Conservation (phyloP, 306 rosid species). For the Quillaja saponaria region DNA sequence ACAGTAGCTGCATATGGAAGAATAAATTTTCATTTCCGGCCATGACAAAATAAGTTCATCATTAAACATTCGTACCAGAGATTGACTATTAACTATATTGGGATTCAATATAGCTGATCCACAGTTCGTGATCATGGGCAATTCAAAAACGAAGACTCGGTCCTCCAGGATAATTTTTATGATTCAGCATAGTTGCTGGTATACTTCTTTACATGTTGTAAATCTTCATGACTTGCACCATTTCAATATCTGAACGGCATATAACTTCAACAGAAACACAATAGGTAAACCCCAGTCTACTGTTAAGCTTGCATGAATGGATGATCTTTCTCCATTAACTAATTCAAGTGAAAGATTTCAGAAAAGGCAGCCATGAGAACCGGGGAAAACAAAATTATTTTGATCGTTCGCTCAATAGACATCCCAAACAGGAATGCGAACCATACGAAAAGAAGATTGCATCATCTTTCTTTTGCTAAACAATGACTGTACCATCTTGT, state of each 20-base stretch:
- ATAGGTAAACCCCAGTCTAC: no score
- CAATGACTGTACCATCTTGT: not conserved
- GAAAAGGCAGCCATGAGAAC: no score
- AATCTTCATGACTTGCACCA: conserved; percentile 4
- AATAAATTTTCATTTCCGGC: no score
- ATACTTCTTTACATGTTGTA: not conserved
- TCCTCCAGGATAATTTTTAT: not conserved
- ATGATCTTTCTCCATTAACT: no score
- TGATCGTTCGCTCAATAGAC: no score
- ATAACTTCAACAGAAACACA: no score
- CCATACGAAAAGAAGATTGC: no score
- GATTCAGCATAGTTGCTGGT: not conserved
- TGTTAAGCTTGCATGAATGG: no score
- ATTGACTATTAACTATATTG: not conserved
- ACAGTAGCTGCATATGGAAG: conserved; percentile 2
- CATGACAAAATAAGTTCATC: not conserved
- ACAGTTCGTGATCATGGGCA: not conserved
- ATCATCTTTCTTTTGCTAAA: not conserved
- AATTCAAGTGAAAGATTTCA: not conserved
- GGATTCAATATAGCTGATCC: not conserved
- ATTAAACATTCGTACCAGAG: not conserved
- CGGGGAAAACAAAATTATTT: no score
- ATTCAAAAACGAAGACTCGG: not conserved
- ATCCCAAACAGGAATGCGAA: no score
- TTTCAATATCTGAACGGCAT: not conserved